phyloP scores from a whole-genome alignment of 345 rosid genomes.

The Eucalyptus viminalis region DNA sequence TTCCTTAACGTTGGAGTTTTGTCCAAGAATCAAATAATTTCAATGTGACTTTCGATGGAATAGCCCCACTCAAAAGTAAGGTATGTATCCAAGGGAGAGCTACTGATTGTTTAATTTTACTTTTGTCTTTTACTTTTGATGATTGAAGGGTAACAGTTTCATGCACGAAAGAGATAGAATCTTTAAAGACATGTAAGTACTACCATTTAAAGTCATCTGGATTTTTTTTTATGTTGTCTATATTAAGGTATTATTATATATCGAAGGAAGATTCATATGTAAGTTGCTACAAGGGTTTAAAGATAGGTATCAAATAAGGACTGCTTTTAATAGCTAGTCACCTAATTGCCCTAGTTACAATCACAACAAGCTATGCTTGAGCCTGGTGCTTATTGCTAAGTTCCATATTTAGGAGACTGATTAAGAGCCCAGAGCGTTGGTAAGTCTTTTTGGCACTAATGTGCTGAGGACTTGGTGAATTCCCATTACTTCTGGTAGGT shows the following conservation, averaged over 20 bases:
- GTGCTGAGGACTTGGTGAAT: not conserved
- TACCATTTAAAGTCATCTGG: not conserved
- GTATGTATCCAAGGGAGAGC: not conserved
- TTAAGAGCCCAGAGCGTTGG: not conserved
- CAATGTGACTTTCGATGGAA: not conserved
- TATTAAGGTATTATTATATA: not conserved
- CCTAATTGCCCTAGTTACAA: not conserved
- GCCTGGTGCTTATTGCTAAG: not conserved
- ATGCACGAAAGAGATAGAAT: not conserved
- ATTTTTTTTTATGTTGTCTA: not conserved
- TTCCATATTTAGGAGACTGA: not conserved
- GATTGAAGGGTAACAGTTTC: not conserved
- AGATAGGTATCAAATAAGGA: not conserved
- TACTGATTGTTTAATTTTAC: not conserved
- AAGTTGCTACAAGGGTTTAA: not conserved
- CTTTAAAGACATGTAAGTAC: not conserved
- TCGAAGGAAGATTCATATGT: not conserved
- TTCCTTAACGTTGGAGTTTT: not conserved
- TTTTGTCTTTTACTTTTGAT: not conserved
- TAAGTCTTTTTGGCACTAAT: not conserved
- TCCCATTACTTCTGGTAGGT: not conserved
- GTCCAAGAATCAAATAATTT: not conserved
- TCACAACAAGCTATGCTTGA: not conserved
- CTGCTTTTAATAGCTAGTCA: not conserved
- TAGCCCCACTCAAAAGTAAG: not conserved